These are phyloP conservation scores for Elsinoe perseae DNA, from an alignment of 2,329 filamentous ascomycete genomes.

Conservation along the genomic window DNA sequence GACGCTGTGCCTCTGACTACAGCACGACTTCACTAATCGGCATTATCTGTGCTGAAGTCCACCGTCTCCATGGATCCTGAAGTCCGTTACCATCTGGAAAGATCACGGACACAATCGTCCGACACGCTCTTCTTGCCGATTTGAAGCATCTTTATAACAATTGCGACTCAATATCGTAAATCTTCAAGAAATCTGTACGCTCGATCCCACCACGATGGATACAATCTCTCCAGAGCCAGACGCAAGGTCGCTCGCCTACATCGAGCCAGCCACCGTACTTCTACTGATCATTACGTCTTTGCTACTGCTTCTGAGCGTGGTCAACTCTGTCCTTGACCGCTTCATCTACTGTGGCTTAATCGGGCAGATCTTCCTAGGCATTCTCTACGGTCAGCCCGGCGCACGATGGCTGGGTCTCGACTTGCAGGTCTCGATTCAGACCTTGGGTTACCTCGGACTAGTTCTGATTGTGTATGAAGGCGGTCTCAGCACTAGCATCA, in stretches of 20 bases:
- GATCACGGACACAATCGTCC: not conserved
- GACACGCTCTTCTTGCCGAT: not conserved
- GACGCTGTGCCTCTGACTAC: not conserved
- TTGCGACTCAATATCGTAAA: not conserved
- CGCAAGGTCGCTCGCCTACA: constrained; percentile 9
- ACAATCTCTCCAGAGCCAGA: not conserved
- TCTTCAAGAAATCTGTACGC: not conserved
- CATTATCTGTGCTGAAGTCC: constrained; percentile 2
- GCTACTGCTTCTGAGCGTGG: constrained; percentile 53
- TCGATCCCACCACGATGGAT: not conserved
- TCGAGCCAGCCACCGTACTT: constrained; percentile 38
- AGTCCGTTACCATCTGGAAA: not conserved
- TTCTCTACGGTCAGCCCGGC: constrained; percentile 62
- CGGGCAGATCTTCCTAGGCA: constrained; percentile 62
- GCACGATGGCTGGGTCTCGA: constrained; percentile 49
- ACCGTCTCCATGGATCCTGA: constrained; percentile 1
- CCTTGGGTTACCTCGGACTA: constrained; percentile 66
- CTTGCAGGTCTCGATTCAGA: constrained; percentile 50
- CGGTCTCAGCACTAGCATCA: constrained; percentile 50
- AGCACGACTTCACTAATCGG: not conserved
- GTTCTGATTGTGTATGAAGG: constrained; percentile 66
- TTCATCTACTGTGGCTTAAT: constrained; percentile 62
- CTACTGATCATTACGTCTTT: constrained; percentile 57
- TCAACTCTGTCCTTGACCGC: constrained; percentile 51
- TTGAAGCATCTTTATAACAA: not conserved